Conservation (phyloP, 2,329 filamentous ascomycete species). For the Grosmannia serpens region DNA sequence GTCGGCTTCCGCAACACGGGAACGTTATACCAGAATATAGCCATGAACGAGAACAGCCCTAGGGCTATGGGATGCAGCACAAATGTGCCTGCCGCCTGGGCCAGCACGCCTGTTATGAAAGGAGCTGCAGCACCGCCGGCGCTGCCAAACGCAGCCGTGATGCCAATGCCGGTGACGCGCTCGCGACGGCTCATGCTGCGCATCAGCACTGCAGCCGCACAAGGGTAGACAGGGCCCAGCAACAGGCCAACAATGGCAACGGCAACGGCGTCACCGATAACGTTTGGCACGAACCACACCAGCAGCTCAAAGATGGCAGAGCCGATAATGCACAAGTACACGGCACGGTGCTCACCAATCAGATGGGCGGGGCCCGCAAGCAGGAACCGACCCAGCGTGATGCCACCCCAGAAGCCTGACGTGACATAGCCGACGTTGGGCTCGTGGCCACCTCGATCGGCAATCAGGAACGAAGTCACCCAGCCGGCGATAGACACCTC, state of each 20-base stretch:
- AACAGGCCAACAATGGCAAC: constrained; percentile 62
- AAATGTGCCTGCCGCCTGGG: constrained; percentile 50
- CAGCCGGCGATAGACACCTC: constrained; percentile 78
- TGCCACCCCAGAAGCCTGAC: constrained; percentile 59
- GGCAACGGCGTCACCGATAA: constrained; percentile 58
- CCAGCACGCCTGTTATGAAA: constrained; percentile 53
- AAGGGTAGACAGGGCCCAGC: constrained; percentile 71
- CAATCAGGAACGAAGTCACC: constrained; percentile 78
- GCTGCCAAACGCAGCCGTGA: constrained; percentile 59
- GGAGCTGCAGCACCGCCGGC: constrained; percentile 57
- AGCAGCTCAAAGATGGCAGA: constrained; percentile 61
- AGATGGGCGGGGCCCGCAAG: constrained; percentile 54
- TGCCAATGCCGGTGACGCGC: constrained; percentile 51
- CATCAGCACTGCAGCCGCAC: constrained; percentile 53
- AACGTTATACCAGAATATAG: constrained; percentile 50
- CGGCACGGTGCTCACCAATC: constrained; percentile 60
- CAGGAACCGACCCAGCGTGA: constrained; percentile 63
- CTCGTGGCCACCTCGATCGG: constrained; percentile 57
- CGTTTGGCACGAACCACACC: constrained; percentile 66
- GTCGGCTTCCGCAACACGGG: constrained; percentile 47
- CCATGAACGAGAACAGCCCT: constrained; percentile 52
- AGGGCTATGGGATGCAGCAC: constrained; percentile 58
- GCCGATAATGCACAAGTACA: constrained; percentile 49
- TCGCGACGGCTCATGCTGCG: constrained; percentile 46
- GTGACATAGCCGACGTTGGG: constrained; percentile 69